Conservation (phyloP, 345 rosid genomes). For the Salix brachista region DNA sequence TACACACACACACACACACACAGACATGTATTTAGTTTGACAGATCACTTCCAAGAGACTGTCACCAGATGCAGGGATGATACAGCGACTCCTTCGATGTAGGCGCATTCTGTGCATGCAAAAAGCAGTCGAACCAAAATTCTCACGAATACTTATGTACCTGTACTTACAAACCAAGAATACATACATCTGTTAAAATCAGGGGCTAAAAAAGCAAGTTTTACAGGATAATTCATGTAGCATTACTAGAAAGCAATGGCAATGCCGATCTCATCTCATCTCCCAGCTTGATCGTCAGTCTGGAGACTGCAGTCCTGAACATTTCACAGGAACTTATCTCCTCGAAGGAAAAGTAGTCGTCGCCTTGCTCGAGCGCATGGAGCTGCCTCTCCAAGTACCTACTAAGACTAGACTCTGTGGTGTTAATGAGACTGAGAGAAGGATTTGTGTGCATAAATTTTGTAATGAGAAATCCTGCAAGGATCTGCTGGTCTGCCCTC, state of each 20-base stretch:
- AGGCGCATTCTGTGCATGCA: no score
- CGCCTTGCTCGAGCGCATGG: slow-evolving; percentile 31
- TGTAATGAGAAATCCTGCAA: slow-evolving; percentile 73
- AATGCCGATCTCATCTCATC: slow-evolving; percentile 50
- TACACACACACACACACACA: no score
- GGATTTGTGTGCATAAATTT: slow-evolving; percentile 78
- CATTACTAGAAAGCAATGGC: slow-evolving; percentile 30
- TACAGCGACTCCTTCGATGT: no score
- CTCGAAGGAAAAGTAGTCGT: slow-evolving; percentile 21
- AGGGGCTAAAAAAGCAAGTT: not conserved
- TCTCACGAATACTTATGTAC: no score
- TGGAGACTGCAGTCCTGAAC: slow-evolving; percentile 44
- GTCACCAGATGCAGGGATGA: no score
- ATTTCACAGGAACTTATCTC: slow-evolving; percentile 21
- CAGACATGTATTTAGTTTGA: no score
- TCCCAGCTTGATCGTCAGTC: slow-evolving; percentile 40
- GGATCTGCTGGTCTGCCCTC: slow-evolving; percentile 59
- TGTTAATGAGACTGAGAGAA: slow-evolving; percentile 55
- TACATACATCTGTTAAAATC: not conserved
- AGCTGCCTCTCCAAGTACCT: slow-evolving; percentile 63
- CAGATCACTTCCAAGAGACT: no score
- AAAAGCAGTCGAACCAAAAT: no score
- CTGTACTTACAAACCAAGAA: not conserved
- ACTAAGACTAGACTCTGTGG: slow-evolving; percentile 61
- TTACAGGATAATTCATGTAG: not conserved